These are phyloP conservation scores for Elasticomyces elasticus DNA, from an alignment of 495 filamentous ascomycete genomes.

Conservation along the genomic window DNA sequence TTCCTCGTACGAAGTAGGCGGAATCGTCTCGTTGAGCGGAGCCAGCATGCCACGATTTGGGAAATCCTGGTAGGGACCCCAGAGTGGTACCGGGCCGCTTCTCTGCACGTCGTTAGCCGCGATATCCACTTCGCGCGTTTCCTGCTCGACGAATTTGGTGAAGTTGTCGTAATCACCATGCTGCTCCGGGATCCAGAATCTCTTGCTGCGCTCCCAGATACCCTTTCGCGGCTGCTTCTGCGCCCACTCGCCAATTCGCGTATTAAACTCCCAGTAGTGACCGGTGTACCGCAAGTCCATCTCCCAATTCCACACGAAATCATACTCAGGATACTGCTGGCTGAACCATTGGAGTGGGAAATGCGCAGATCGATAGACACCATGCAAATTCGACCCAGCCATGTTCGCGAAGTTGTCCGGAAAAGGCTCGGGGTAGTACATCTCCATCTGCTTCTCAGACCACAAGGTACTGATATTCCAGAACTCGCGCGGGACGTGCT, in stretches of 20 bases:
- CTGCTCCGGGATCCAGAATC: constrained; percentile 39
- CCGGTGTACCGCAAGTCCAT: constrained; percentile 51
- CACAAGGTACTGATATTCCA: constrained; percentile 47
- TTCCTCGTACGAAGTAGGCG: constrained; percentile 34
- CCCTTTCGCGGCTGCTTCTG: constrained; percentile 45
- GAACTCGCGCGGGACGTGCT: constrained; percentile 46
- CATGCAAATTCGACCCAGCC: constrained; percentile 27
- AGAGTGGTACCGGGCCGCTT: constrained; percentile 36
- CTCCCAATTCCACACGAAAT: constrained; percentile 54
- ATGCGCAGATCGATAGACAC: constrained; percentile 33
- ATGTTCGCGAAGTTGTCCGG: constrained; percentile 32
- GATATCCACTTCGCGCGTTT: constrained; percentile 22
- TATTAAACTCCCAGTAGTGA: constrained; percentile 46
- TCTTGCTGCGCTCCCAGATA: constrained; percentile 39
- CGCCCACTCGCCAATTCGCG: constrained; percentile 39
- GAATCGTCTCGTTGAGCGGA: constrained; percentile 35
- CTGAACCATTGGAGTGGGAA: constrained; percentile 48
- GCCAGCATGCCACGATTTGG: constrained; percentile 27
- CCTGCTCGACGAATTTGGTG: constrained; percentile 35
- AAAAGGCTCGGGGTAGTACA: constrained; percentile 39
- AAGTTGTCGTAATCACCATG: constrained; percentile 40
- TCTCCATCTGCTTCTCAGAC: constrained; percentile 40
- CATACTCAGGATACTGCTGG: constrained; percentile 48
- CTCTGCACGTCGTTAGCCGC: constrained; percentile 16
- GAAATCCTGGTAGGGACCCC: constrained; percentile 32